These are phyloP conservation scores for Artemisia annua DNA, from an alignment of 129 eudicot genomes.

Conservation along the genomic window DNA sequence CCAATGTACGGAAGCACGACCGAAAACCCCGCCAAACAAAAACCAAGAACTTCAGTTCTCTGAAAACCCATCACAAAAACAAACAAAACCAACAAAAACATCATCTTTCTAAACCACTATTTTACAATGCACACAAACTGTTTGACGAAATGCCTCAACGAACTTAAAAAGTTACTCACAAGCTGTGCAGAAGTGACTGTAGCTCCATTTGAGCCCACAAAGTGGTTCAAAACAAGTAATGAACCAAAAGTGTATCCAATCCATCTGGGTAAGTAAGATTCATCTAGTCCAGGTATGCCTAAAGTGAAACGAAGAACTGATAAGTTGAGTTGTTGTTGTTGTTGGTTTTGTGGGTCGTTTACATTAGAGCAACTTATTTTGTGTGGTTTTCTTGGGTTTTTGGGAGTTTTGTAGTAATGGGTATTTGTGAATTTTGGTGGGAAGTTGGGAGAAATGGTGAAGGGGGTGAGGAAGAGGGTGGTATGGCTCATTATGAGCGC, in stretches of 20 bases:
- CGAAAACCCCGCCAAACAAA: constrained; percentile 81
- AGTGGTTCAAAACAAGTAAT: constrained; percentile 65
- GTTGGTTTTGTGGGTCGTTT: constrained; percentile 31
- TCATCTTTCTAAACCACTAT: neutral
- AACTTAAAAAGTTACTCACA: constrained; percentile 39
- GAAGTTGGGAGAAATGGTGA: constrained; percentile 5
- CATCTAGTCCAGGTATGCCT: constrained; percentile 91
- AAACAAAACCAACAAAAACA: neutral
- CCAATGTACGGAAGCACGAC: constrained; percentile 74
- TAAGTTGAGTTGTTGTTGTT: constrained; percentile 83
- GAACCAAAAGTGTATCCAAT: constrained; percentile 79
- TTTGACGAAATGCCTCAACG: constrained; percentile 18
- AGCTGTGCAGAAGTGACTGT: constrained; percentile 65
- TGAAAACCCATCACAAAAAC: constrained; percentile 24
- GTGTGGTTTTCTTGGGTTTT: constrained; percentile 17
- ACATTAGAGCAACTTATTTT: constrained; percentile 38
- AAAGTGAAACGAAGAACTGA: constrained; percentile 91
- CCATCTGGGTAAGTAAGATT: constrained; percentile 94
- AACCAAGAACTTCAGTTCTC: constrained; percentile 81
- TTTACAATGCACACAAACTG: constrained; percentile 10
- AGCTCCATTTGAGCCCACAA: constrained; percentile 57
- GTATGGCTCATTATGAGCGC: constrained; percentile 26
- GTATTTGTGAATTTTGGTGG: constrained; percentile 1
- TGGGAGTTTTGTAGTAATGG: constrained; percentile 1
- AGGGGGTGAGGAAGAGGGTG: constrained; percentile 18